Conservation (phyloP, 202 grass and related monocot genomes). For the Setaria italica region DNA sequence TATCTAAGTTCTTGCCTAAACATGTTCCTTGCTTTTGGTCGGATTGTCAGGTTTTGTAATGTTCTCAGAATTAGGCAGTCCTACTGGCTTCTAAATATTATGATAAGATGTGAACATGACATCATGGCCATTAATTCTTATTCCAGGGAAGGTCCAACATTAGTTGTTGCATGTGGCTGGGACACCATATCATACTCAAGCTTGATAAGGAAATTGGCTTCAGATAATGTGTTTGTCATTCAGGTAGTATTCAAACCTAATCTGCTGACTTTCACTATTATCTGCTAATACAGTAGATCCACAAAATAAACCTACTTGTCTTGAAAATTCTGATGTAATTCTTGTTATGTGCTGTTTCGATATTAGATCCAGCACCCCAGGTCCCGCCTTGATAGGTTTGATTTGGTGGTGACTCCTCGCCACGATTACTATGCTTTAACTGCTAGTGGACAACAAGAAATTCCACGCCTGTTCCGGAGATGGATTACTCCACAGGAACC, state of each 20-base stretch:
- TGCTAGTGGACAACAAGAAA: constrained; percentile 68
- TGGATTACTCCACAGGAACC: constrained; percentile 85
- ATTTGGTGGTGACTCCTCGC: constrained; percentile 84
- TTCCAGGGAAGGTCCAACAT: constrained; percentile 84
- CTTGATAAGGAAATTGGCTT: constrained; percentile 70
- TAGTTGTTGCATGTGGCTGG: constrained; percentile 84
- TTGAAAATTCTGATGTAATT: not conserved
- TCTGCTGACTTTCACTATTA: not conserved
- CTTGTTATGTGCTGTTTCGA: constrained; percentile 11
- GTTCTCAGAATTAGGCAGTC: constrained; percentile 15
- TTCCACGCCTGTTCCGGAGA: constrained; percentile 68
- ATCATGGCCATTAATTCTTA: constrained; percentile 17
- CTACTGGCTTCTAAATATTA: constrained; percentile 15
- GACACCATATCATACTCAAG: constrained; percentile 88
- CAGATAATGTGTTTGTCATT: constrained; percentile 84
- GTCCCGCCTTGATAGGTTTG: constrained; percentile 79
- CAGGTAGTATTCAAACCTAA: constrained; percentile 65
- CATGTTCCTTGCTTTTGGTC: not conserved
- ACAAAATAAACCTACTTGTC: constrained; percentile 6
- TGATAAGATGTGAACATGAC: constrained; percentile 10
- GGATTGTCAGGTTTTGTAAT: constrained; percentile 22
- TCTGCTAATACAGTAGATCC: constrained; percentile 17
- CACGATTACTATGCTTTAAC: constrained; percentile 94
- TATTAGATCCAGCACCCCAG: constrained; percentile 91
- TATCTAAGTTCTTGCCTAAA: constrained; percentile 13